A percentile compares a stretch with the other conserved stretches of the same genome.
phyloP scores from a whole-genome alignment of 805 yeast species.

The Candida tammaniensis region DNA sequence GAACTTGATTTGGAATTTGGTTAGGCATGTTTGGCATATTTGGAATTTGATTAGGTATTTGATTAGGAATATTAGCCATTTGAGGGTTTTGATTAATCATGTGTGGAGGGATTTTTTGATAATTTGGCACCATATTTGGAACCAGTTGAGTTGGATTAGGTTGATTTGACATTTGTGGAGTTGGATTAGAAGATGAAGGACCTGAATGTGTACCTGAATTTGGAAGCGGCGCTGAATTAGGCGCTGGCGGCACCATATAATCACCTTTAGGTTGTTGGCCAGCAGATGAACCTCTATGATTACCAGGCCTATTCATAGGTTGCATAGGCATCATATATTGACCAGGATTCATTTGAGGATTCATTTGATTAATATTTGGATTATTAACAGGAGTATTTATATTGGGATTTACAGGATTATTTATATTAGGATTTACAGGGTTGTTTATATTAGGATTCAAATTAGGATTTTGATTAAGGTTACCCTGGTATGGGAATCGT shows the following conservation, averaged over 20 bases:
- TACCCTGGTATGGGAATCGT: too few species aligned
- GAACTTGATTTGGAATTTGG: too few species aligned
- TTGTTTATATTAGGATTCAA: too few species aligned
- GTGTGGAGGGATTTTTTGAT: neutral
- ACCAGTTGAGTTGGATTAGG: constrained; percentile 17
- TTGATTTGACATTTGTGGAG: constrained; percentile 28
- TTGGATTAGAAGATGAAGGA: constrained; percentile 24
- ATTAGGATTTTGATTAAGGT: too few species aligned
- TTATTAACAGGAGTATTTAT: too few species aligned
- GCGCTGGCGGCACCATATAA: constrained; percentile 13
- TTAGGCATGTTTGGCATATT: too few species aligned
- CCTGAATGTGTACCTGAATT: constrained; percentile 12
- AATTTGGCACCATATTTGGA: constrained; percentile 1
- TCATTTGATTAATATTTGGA: too few species aligned
- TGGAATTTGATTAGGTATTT: neutral
- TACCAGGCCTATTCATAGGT: too few species aligned
- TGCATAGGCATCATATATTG: constrained; percentile 14
- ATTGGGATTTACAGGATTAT: too few species aligned
- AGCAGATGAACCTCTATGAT: neutral
- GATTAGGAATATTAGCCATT: neutral
- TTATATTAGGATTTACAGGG: too few species aligned
- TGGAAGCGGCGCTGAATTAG: constrained; percentile 24
- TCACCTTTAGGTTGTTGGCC: constrained; percentile 3
- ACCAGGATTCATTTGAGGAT: too few species aligned
- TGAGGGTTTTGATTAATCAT: neutral